Evolutionary conservation across 1,284 basidiomycete genomes (phyloP), one percentile per base, ranked within the genome.

Genomic region (Sanghuangporus sanghuang): DNA sequence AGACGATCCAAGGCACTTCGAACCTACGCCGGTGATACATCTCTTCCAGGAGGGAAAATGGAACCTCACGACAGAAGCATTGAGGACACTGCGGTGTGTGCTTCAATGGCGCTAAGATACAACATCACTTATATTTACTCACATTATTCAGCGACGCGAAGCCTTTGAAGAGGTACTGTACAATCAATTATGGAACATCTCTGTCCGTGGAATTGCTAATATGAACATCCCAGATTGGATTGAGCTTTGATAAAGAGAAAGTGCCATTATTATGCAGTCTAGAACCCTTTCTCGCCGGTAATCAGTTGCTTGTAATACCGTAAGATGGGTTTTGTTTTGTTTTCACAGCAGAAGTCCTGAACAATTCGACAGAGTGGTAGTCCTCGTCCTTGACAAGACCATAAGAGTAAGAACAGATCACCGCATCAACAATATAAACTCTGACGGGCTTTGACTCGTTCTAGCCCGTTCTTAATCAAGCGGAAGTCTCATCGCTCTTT

Each of bases 1-100:
- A 93, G 92, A 65, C 86, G 93, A 1, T 85, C 92, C 1, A 79
- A 86, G 0, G 83, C 82, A 1, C 75, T 95, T 69, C 78, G 86
- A 49, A 82, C 87, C 3, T 95, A 90, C 68, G 90, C 92, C 0
- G 89, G 90, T 0, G 92, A 95, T 72, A 95, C 93, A 0, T 88
- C 90, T 1, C 74, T 95, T 3, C 92, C 92, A 0, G 93, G 93
- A 3, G 92, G 93, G 0, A 92, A 87, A 70, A 81, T 87, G 18
- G 93, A 95, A 35, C 77, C 78, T 1, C 78, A 77, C 21, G 93
- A 95, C 71, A 73, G 71, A 66, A 85, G 81, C 49, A 76, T 87
- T 12, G 92, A 94, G 71, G 88, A 88, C 66, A 90, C 92, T 1
- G 93, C 92, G 18, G 92, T 93, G 73, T 69, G 86, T 78, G 0